Evolutionary conservation across 345 rosid genomes (phyloP).

Genomic region (Combretum micranthum): DNA sequence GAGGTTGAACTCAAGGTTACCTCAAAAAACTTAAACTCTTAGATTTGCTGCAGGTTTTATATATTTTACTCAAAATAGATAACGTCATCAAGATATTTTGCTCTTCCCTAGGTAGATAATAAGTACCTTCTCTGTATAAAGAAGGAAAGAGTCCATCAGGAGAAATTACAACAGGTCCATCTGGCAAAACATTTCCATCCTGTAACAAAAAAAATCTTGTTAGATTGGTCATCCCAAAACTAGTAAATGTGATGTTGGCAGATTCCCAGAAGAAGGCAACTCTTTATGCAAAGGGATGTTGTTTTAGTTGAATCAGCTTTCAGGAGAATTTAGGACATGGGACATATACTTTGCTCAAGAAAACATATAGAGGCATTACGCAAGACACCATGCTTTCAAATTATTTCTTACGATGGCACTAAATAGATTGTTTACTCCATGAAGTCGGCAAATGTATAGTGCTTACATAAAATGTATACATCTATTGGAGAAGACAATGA

Average conservation of each 20-base stretch:
- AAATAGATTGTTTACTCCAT: background rate
- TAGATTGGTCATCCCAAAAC: background rate
- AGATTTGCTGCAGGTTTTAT: too few species aligned
- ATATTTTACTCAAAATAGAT: too few species aligned
- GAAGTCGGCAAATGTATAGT: background rate
- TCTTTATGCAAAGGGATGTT: too few species aligned
- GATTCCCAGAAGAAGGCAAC: background rate
- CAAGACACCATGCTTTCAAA: too few species aligned
- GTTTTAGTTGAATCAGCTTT: too few species aligned
- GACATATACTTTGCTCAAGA: too few species aligned
- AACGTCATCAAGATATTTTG: too few species aligned
- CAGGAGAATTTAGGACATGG: too few species aligned
- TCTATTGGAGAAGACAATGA: background rate
- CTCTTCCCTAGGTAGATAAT: too few species aligned
- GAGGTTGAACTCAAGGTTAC: too few species aligned
- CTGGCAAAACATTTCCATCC: constrained; percentile 93
- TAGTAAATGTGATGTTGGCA: background rate
- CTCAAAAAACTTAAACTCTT: too few species aligned
- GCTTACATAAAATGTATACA: background rate
- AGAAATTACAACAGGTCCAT: constrained; percentile 94
- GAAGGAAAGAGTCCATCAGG: constrained; percentile 97
- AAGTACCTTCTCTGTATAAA: constrained; percentile 77
- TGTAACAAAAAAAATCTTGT: constrained; percentile 15
- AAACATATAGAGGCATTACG: too few species aligned
- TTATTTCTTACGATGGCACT: background rate